phyloP scores from a whole-genome alignment of 352 stramenopile species.

The Pythium phragmitis region DNA sequence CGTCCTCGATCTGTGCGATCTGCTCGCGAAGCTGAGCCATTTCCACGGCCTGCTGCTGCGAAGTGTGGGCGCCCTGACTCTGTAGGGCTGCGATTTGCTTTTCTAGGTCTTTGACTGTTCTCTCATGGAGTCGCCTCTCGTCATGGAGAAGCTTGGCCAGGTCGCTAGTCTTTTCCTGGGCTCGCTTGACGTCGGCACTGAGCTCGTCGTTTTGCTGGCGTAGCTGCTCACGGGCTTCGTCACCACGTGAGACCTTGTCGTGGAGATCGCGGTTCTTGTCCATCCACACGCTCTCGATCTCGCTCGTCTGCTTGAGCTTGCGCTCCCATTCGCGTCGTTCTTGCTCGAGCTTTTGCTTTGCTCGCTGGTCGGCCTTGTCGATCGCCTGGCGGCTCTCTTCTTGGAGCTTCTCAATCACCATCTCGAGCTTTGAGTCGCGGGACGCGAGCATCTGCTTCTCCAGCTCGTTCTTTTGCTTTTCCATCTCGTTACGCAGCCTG shows the following conservation, averaged over 20 bases:
- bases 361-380: slow-evolving; percentile 47
- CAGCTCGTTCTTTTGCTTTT: slow-evolving; percentile 56
- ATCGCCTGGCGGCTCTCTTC: slow-evolving; percentile 61
- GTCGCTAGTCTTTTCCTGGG: slow-evolving; percentile 50
- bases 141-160: slow-evolving; percentile 58
- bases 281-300: slow-evolving; percentile 85
- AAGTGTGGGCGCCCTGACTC: slow-evolving; percentile 37
- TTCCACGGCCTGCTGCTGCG: slow-evolving; percentile 49
- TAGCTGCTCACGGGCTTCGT: slow-evolving; percentile 46
- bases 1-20: slow-evolving; percentile 36
- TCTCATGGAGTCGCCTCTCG: slow-evolving; percentile 54
- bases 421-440: slow-evolving; percentile 76
- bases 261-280: slow-evolving; percentile 81
- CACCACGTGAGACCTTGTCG: slow-evolving; percentile 58
- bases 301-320: slow-evolving; percentile 71
- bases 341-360: slow-evolving; percentile 48
- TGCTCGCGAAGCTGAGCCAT: slow-evolving; percentile 46
- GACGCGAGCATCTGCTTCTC: slow-evolving; percentile 71
- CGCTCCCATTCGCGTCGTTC: slow-evolving; percentile 68
- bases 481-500: slow-evolving; percentile 56
- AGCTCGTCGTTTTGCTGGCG: slow-evolving; percentile 50
- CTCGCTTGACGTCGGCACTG: slow-evolving; percentile 37
- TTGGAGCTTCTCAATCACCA: slow-evolving; percentile 81
- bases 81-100: slow-evolving; percentile 42
- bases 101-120: slow-evolving; percentile 39